Conservation (phyloP, 495 filamentous ascomycete species). For the Aspergillus kassunensis region DNA sequence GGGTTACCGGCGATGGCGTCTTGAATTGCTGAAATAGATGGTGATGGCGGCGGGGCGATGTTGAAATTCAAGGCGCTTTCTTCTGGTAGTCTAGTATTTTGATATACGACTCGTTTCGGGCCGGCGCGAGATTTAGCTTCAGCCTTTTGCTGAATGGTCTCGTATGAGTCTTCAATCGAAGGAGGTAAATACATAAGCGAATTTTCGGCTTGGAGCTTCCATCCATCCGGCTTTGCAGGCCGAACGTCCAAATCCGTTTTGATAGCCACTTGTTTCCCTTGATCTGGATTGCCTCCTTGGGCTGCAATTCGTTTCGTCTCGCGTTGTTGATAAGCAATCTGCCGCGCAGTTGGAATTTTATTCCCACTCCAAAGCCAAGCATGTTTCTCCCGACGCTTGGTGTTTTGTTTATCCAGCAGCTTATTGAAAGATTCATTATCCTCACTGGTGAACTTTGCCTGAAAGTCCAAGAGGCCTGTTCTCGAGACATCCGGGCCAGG, state of each 20-base stretch:
- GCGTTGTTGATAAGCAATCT: constrained; percentile 72
- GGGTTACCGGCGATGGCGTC: constrained; percentile 81
- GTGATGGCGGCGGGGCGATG: constrained; percentile 58
- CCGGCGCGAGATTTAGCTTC: constrained; percentile 68
- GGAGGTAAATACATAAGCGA: constrained; percentile 80
- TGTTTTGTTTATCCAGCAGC: constrained; percentile 86
- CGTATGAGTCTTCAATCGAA: constrained; percentile 60
- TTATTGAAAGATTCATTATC: constrained; percentile 96
- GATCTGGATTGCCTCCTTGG: constrained; percentile 24
- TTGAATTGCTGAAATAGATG: constrained; percentile 78
- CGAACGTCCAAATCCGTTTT: constrained; percentile 60
- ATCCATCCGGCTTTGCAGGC: constrained; percentile 73
- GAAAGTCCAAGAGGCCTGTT: constrained; percentile 79
- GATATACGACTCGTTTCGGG: constrained; percentile 73
- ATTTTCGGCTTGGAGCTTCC: constrained; percentile 72
- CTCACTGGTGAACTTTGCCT: constrained; percentile 90
- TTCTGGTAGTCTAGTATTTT: constrained; percentile 69
- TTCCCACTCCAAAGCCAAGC: constrained; percentile 86
- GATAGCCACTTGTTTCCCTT: constrained; percentile 42
- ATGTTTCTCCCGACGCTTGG: constrained; percentile 73
- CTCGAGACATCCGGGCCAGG: constrained; percentile 64
- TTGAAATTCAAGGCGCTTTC: constrained; percentile 22
- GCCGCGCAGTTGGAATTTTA: constrained; percentile 81
- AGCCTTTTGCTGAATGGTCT: constrained; percentile 63
- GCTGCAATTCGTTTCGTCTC: constrained; percentile 58